These are phyloP conservation scores for Talaromyces albobiverticillius DNA, from an alignment of 2,329 filamentous ascomycete genomes.

Conservation along the genomic window DNA sequence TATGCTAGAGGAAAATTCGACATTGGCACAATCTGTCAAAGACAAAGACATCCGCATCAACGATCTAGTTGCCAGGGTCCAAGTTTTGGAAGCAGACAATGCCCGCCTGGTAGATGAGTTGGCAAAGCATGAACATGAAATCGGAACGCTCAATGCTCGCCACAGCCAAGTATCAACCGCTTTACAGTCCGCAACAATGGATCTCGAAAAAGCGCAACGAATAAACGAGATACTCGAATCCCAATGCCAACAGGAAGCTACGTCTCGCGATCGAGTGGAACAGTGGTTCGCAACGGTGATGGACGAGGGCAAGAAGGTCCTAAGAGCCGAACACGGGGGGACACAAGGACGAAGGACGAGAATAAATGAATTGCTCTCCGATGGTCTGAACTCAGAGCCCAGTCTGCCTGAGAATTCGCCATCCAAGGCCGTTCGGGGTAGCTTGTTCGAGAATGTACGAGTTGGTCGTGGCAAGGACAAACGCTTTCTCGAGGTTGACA, in stretches of 20 bases:
- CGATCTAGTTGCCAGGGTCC: conserved; percentile 33
- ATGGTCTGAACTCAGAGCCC: conserved; percentile 32
- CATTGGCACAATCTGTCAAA: conserved; percentile 23
- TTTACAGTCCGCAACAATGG: conserved; percentile 32
- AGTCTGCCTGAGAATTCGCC: conserved; percentile 34
- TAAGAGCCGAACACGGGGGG: conserved; percentile 37
- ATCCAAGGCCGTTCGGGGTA: conserved; percentile 38
- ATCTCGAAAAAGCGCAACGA: conserved; percentile 34
- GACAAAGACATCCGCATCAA: conserved; percentile 22
- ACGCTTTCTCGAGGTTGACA: conserved; percentile 38
- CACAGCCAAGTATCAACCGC: conserved; percentile 40
- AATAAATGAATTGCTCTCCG: conserved; percentile 29
- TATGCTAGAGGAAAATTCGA: conserved; percentile 33
- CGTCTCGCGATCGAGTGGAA: conserved; percentile 28
- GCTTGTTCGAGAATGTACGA: conserved; percentile 43
- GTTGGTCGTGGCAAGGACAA: conserved; percentile 37
- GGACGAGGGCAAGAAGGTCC: conserved; percentile 34
- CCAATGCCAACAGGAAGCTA: conserved; percentile 35
- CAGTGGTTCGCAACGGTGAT: conserved; percentile 15
- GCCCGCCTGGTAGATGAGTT: conserved; percentile 33
- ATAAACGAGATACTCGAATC: conserved; percentile 36
- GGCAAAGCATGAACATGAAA: conserved; percentile 25
- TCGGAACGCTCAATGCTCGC: conserved; percentile 40
- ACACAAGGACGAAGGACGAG: conserved; percentile 41
- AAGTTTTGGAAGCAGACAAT: conserved; percentile 34